A percentile compares a stretch with the other conserved stretches of the same genome.
Conservation (phyloP, 1,139 yeast genomes). For the Suhomyces taliae region DNA sequence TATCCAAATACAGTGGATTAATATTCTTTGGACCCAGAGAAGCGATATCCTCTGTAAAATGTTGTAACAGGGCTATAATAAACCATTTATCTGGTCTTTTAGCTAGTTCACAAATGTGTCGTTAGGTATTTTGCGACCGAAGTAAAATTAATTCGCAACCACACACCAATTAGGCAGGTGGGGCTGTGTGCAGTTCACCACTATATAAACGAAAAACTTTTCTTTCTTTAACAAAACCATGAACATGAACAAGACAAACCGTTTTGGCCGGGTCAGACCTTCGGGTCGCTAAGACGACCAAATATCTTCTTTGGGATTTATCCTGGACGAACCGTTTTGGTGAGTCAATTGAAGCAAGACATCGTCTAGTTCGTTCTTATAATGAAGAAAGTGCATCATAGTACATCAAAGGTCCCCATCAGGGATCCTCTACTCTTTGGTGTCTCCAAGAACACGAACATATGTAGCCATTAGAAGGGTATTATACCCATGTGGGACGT, state of each 20-base stretch:
- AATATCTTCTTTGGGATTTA: constrained; percentile 39
- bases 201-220: constrained; percentile 6
- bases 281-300: constrained; percentile 19
- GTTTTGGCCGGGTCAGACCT: constrained; percentile 22
- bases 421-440: constrained; percentile 30
- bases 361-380: constrained; percentile 14
- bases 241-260: constrained; percentile 3
- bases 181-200: constrained; percentile 1
- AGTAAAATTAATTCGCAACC: too few relatives aligned
- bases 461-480: constrained; percentile 5
- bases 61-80: too few relatives aligned
- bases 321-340: constrained; percentile 49
- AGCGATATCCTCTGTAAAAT: too few relatives aligned
- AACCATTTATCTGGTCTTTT: too few relatives aligned
- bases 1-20: too few relatives aligned
- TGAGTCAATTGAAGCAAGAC: constrained; percentile 38
- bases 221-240: not conserved
- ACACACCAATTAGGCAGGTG: too few relatives aligned
- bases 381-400: constrained; percentile 45
- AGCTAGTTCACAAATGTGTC: too few relatives aligned
- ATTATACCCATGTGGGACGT: too few relatives aligned
- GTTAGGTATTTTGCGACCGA: too few relatives aligned
- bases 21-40: too few relatives aligned
- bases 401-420: constrained; percentile 43
- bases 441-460: constrained; percentile 57